A percentile compares a stretch with the other conserved stretches of the same genome.
These are phyloP conservation scores for Fusarium camptoceras DNA, from an alignment of 2,329 filamentous ascomycete genomes.

Conservation along the genomic window DNA sequence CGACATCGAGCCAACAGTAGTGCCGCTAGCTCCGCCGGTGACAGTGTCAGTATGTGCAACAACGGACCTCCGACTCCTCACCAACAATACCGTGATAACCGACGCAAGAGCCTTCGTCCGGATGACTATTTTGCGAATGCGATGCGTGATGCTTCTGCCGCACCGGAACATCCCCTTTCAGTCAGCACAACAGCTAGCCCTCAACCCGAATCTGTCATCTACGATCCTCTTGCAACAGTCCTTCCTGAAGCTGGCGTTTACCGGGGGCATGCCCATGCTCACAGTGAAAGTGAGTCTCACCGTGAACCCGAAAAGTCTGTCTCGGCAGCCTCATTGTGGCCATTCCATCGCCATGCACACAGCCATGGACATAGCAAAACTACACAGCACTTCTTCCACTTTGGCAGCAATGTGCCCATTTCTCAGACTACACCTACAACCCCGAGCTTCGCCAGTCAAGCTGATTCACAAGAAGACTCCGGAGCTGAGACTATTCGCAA, in stretches of 20 bases:
- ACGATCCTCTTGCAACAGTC: conserved; percentile 57
- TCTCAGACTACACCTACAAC: conserved; percentile 52
- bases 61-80: conserved; percentile 63
- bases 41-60: conserved; percentile 61
- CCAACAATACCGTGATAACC: conserved; percentile 58
- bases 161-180: conserved; percentile 42
- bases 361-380: conserved; percentile 57
- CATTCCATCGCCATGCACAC: conserved; percentile 55
- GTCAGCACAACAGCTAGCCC: conserved; percentile 43
- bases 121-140: conserved; percentile 65
- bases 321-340: conserved; percentile 45
- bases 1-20: conserved; percentile 71
- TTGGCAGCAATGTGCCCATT: conserved; percentile 46
- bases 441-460: conserved; percentile 51
- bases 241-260: conserved; percentile 47
- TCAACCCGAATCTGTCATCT: conserved; percentile 47
- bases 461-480: conserved; percentile 58
- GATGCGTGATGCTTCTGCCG: conserved; percentile 50
- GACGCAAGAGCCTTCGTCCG: conserved; percentile 65
- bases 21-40: conserved; percentile 72
- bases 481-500: conserved; percentile 51
- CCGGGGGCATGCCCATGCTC: conserved; percentile 43
- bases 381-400: conserved; percentile 54
- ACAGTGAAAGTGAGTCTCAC: conserved; percentile 44
- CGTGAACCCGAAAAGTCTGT: conserved; percentile 41